Conservation (phyloP, 2,329 filamentous ascomycete genomes). For the Akanthomyces lecanii region DNA sequence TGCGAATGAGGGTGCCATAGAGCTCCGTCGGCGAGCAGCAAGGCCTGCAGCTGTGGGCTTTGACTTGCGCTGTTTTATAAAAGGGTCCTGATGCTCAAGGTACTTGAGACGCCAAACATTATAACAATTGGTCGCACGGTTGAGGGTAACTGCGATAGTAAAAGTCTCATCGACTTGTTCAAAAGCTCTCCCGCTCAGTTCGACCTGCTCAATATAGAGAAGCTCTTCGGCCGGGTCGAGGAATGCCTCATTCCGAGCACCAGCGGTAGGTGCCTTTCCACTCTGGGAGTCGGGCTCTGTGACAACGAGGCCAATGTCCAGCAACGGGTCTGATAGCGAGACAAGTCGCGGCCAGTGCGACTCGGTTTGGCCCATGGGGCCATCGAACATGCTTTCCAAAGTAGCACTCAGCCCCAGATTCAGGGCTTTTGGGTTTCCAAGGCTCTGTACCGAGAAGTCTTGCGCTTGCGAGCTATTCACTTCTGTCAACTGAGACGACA, state of each 20-base stretch:
- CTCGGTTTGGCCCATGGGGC: constrained; percentile 47
- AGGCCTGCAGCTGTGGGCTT: constrained; percentile 46
- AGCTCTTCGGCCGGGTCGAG: constrained; percentile 78
- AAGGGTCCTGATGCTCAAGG: constrained; percentile 60
- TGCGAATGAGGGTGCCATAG: constrained; percentile 65
- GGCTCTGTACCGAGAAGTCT: constrained; percentile 53
- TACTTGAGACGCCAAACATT: constrained; percentile 84
- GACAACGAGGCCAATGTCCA: constrained; percentile 81
- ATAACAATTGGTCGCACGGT: constrained; percentile 70
- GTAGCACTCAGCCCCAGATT: constrained; percentile 50
- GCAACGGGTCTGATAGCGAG: constrained; percentile 77
- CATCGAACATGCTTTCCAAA: constrained; percentile 55
- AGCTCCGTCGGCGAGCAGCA: constrained; percentile 52
- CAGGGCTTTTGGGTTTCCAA: constrained; percentile 52
- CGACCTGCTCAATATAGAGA: constrained; percentile 69
- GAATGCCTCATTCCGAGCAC: constrained; percentile 45
- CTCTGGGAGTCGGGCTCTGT: constrained; percentile 45
- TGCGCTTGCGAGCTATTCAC: constrained; percentile 48
- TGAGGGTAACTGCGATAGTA: constrained; percentile 75
- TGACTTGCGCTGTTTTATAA: constrained; percentile 43
- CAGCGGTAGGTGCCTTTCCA: constrained; percentile 29
- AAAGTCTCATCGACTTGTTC: constrained; percentile 46
- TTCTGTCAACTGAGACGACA: constrained; percentile 61
- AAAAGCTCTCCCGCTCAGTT: constrained; percentile 46
- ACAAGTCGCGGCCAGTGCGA: constrained; percentile 72